phyloP scores from a whole-genome alignment of 805 yeast species.

The Starmerella floricola region DNA sequence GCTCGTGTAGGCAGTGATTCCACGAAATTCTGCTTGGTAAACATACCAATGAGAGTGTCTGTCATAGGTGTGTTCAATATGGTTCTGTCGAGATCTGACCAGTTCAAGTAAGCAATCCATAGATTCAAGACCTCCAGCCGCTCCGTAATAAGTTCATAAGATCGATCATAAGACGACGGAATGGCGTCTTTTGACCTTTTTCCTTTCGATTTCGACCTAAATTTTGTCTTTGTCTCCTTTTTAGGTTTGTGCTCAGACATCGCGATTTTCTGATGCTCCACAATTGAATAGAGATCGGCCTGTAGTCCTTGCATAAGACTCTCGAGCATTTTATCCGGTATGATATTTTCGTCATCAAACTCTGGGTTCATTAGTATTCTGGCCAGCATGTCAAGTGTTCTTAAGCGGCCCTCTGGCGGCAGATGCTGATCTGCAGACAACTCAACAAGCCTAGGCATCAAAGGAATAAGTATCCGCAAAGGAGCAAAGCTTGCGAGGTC shows the following conservation, averaged over 20 bases:
- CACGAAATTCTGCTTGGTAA: neutral
- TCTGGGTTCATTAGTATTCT: neutral
- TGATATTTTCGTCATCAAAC: neutral
- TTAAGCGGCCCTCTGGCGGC: neutral
- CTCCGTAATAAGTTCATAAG: too few relatives aligned
- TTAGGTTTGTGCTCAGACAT: too few relatives aligned
- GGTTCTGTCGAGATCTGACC: neutral
- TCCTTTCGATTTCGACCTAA: too few relatives aligned
- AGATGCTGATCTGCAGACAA: neutral
- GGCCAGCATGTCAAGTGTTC: neutral
- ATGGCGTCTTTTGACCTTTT: too few relatives aligned
- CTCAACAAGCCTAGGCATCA: neutral
- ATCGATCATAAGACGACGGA: too few relatives aligned
- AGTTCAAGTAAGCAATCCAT: neutral
- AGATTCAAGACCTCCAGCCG: neutral
- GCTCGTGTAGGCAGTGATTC: conserved; percentile 2
- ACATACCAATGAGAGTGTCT: neutral
- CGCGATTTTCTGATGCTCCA: too few relatives aligned
- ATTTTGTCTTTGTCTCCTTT: too few relatives aligned
- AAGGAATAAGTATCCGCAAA: too few relatives aligned
- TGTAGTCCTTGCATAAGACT: neutral
- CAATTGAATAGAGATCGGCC: too few relatives aligned
- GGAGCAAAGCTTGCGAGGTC: conserved; percentile 6
- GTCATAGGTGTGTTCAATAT: neutral
- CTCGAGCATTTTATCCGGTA: neutral